These are phyloP conservation scores for Kodamaea fukazawae DNA, from an alignment of 805 yeast genomes.

Conservation along the genomic window DNA sequence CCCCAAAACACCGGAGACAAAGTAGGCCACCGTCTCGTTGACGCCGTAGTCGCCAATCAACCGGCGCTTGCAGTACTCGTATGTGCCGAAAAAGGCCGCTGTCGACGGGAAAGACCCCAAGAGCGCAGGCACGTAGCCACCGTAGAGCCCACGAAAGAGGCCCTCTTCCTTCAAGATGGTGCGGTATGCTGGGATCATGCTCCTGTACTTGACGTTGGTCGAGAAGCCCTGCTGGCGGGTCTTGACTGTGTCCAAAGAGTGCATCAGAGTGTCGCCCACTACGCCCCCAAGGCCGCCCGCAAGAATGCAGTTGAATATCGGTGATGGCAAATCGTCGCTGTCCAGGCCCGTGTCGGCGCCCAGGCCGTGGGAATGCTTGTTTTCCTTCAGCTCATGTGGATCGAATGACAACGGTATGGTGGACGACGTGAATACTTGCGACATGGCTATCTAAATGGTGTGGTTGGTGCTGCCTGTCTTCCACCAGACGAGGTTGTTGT, in stretches of 20 bases:
- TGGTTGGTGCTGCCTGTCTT: no score
- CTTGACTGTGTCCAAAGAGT: slow-evolving; percentile 93
- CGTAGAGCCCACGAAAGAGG: slow-evolving; percentile 74
- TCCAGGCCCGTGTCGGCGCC: slow-evolving; percentile 1
- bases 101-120: slow-evolving; percentile 93
- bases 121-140: slow-evolving; percentile 91
- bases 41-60: slow-evolving; percentile 60
- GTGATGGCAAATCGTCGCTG: slow-evolving; percentile 14
- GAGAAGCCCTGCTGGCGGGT: slow-evolving; percentile 97
- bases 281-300: slow-evolving; percentile 97
- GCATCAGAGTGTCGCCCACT: slow-evolving; percentile 90
- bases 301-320: slow-evolving; percentile 59
- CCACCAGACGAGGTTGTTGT: no score
- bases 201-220: slow-evolving; percentile 59
- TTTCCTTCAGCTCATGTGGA: slow-evolving; percentile 14
- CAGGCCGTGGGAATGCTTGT: background rate
- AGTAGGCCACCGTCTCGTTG: slow-evolving; percentile 77
- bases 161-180: slow-evolving; percentile 88
- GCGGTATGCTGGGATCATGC: slow-evolving; percentile 70
- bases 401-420: slow-evolving; percentile 36
- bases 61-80: slow-evolving; percentile 74
- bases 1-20: slow-evolving; percentile 88
- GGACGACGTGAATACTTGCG: slow-evolving; percentile 28
- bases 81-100: slow-evolving; percentile 88
- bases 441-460: slow-evolving; percentile 14